Evolutionary conservation across 2,329 filamentous ascomycete species (phyloP).

Genomic region (Arthroderma sp.): DNA sequence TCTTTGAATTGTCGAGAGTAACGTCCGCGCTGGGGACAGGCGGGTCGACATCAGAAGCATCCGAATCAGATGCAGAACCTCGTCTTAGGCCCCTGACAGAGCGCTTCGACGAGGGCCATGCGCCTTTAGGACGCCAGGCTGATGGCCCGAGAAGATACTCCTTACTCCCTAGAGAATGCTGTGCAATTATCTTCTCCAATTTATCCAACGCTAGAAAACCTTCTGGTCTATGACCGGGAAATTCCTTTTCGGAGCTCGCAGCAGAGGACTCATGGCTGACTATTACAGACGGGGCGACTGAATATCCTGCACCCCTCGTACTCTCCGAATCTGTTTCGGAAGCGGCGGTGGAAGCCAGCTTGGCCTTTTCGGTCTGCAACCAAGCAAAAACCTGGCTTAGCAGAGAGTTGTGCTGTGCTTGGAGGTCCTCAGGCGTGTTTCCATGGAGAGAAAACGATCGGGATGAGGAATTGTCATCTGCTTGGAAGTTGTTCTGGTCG

Average conservation of each 20-base stretch:
- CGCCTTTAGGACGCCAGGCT: slow-evolving; percentile 1
- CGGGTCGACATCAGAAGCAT: slow-evolving; percentile 66
- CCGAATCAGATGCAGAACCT: slow-evolving; percentile 64
- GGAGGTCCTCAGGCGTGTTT: slow-evolving; percentile 1
- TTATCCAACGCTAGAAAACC: slow-evolving; percentile 64
- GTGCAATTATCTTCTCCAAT: slow-evolving; percentile 56
- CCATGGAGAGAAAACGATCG: neutral
- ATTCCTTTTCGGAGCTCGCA: neutral
- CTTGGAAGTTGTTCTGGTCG: slow-evolving; percentile 6
- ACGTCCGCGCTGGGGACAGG: slow-evolving; percentile 78
- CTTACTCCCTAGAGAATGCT: slow-evolving; percentile 22
- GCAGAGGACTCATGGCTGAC: neutral
- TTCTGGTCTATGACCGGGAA: slow-evolving; percentile 41
- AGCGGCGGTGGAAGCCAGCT: slow-evolving; percentile 40
- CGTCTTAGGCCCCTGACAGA: slow-evolving; percentile 28
- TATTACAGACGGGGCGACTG: neutral
- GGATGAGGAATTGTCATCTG: slow-evolving; percentile 1
- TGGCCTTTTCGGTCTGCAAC: slow-evolving; percentile 66
- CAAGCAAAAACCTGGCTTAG: slow-evolving; percentile 67
- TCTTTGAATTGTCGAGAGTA: slow-evolving; percentile 78
- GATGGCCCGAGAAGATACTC: slow-evolving; percentile 14
- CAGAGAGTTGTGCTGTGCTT: slow-evolving; percentile 28
- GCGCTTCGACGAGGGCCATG: slow-evolving; percentile 5
- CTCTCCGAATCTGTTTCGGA: neutral
- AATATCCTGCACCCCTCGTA: neutral